Evolutionary conservation across 2,329 filamentous ascomycete genomes (phyloP).

Genomic region (Chaetomiaceae sp.): DNA sequence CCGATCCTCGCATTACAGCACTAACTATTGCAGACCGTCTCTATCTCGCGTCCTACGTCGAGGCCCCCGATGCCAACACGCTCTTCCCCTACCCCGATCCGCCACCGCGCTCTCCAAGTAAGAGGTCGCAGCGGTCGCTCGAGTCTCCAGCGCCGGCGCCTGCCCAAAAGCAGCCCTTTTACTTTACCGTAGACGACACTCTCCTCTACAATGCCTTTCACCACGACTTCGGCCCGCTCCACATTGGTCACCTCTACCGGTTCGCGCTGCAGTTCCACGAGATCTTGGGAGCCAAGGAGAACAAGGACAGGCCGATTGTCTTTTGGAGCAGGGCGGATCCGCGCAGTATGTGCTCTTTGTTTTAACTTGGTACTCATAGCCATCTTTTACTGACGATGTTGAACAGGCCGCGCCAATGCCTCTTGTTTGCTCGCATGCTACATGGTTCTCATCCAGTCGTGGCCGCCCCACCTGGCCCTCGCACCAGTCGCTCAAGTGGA

Average conservation of each 20-base stretch:
- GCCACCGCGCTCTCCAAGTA: slow-evolving; percentile 64
- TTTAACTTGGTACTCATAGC: background rate
- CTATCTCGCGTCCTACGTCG: slow-evolving; percentile 88
- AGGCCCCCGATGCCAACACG: slow-evolving; percentile 74
- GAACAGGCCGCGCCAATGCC: slow-evolving; percentile 80
- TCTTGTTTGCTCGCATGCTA: slow-evolving; percentile 95
- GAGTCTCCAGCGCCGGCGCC: slow-evolving; percentile 44
- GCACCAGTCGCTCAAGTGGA: slow-evolving; percentile 96
- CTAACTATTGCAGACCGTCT: slow-evolving; percentile 69
- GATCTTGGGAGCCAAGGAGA: slow-evolving; percentile 84
- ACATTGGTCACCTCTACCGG: slow-evolving; percentile 94
- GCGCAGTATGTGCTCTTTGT: slow-evolving; percentile 60
- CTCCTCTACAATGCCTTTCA: slow-evolving; percentile 98
- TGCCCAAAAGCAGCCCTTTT: slow-evolving; percentile 67
- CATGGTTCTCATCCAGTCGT: slow-evolving; percentile 97
- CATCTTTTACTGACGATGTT: slow-evolving; percentile 25
- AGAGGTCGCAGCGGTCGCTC: slow-evolving; percentile 64
- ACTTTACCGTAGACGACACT: slow-evolving; percentile 90
- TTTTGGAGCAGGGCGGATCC: slow-evolving; percentile 95
- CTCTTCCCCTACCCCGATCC: slow-evolving; percentile 73
- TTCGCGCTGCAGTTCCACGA: slow-evolving; percentile 96
- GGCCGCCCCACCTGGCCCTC: slow-evolving; percentile 92
- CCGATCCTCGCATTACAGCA: slow-evolving; percentile 28
- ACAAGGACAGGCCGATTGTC: slow-evolving; percentile 83
- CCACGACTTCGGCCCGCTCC: slow-evolving; percentile 94